phyloP scores from a whole-genome alignment of 2,329 filamentous ascomycete genomes.

The Metarhizium rileyi region DNA sequence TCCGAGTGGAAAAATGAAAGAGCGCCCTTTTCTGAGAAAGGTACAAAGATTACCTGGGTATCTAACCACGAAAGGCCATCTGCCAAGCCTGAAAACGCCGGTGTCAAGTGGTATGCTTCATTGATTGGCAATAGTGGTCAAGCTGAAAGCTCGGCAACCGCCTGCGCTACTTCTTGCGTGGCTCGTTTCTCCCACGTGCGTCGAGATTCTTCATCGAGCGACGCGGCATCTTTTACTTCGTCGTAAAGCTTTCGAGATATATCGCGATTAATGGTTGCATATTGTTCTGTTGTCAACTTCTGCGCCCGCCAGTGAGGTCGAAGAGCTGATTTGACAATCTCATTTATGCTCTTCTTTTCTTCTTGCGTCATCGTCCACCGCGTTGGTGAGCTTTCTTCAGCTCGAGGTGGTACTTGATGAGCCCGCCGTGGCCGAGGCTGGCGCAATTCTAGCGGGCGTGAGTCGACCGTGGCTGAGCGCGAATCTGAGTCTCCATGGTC shows the following conservation, averaged over 20 bases:
- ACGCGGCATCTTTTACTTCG: constrained; percentile 42
- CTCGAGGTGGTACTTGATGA: constrained; percentile 32
- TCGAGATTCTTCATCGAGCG: constrained; percentile 55
- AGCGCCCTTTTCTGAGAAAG: constrained; percentile 11
- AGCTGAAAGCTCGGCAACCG: constrained; percentile 49
- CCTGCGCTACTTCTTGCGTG: constrained; percentile 66
- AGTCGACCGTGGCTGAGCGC: constrained; percentile 16
- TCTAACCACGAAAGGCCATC: constrained; percentile 15
- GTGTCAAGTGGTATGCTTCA: constrained; percentile 16
- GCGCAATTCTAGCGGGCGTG: constrained; percentile 35
- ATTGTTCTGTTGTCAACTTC: constrained; percentile 77
- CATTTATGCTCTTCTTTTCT: constrained; percentile 80
- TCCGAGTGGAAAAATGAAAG: constrained; percentile 5
- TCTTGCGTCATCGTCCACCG: constrained; percentile 60
- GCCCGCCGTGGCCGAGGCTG: constrained; percentile 42
- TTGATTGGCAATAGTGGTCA: constrained; percentile 23
- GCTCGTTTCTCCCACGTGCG: constrained; percentile 69
- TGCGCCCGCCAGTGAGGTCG: constrained; percentile 75
- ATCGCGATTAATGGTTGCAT: constrained; percentile 82
- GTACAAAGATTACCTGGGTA: constrained; percentile 18
- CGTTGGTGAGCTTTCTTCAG: constrained; percentile 58
- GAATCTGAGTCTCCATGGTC: constrained; percentile 38
- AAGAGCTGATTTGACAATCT: constrained; percentile 74
- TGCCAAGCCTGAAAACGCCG: constrained; percentile 17
- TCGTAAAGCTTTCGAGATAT: constrained; percentile 85